Evolutionary conservation across 2,329 filamentous ascomycete species (phyloP).

Genomic region (Dactylellina drechsleri): DNA sequence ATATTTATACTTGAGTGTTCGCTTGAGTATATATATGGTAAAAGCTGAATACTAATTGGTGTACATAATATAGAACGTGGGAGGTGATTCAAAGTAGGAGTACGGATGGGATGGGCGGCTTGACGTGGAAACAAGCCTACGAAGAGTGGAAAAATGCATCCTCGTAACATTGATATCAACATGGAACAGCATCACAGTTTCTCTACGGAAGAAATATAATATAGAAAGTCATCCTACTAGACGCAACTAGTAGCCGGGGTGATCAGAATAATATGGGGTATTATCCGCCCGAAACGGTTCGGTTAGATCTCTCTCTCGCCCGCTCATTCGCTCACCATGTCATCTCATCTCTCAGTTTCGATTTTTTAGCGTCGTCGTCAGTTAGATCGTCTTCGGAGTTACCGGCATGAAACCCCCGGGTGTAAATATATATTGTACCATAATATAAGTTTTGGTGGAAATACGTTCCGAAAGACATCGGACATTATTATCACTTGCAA

Average conservation of each 20-base stretch:
- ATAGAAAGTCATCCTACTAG: no score
- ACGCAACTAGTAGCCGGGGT: no score
- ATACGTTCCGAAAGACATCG: background rate
- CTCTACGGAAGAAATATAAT: no score
- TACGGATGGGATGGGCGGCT: slow-evolving; percentile 38
- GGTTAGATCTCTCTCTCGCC: background rate
- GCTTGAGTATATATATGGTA: no score
- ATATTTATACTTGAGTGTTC: background rate
- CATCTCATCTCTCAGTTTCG: background rate
- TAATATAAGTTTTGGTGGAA: background rate
- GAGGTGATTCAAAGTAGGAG: slow-evolving; percentile 42
- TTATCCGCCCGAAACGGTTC: background rate
- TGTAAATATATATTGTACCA: slow-evolving; percentile 6
- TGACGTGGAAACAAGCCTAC: slow-evolving; percentile 45
- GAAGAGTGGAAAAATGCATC: slow-evolving; percentile 40
- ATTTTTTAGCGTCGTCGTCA: background rate
- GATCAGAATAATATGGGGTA: no score
- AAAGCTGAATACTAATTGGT: background rate
- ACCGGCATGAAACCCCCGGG: background rate
- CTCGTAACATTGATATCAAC: background rate
- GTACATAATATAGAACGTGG: slow-evolving; percentile 27
- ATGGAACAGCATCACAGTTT: no score
- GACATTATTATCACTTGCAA: background rate
- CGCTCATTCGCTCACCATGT: background rate
- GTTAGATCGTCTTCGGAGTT: background rate